These are phyloP conservation scores for Aureobasidium sp. DNA, from an alignment of 2,329 filamentous ascomycete genomes.

Conservation along the genomic window DNA sequence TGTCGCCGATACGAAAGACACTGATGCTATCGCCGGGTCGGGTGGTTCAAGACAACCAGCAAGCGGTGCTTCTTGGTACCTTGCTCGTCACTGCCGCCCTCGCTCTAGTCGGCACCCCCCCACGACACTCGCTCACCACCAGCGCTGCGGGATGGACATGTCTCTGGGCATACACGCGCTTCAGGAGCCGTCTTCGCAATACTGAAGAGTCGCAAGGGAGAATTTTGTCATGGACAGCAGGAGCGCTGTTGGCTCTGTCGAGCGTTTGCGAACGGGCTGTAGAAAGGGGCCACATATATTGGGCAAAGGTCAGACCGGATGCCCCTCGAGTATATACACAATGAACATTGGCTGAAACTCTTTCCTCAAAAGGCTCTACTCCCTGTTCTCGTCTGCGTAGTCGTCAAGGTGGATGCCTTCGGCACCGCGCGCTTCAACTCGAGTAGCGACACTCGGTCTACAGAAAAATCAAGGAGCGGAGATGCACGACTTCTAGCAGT, in stretches of 20 bases:
- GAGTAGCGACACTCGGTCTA: conserved; percentile 21
- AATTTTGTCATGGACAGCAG: conserved; percentile 34
- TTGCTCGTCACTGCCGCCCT: conserved; percentile 31
- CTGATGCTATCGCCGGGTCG: conserved; percentile 11
- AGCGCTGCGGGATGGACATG: conserved; percentile 37
- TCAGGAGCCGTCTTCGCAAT: conserved; percentile 18
- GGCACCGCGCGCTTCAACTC: conserved; percentile 21
- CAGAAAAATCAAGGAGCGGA: conserved; percentile 21
- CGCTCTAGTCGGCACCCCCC: conserved; percentile 30
- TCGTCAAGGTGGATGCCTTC: conserved; percentile 19
- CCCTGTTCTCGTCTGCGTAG: conserved; percentile 22
- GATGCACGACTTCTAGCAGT: conserved; percentile 29
- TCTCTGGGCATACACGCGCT: conserved; percentile 31
- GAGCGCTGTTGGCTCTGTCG: conserved; percentile 36
- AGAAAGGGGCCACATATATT: conserved; percentile 38
- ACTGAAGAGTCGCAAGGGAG: conserved; percentile 23
- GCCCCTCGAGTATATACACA: background rate
- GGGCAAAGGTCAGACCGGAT: conserved; percentile 35
- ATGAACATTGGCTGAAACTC: conserved; percentile 21
- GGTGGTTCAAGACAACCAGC: conserved; percentile 8
- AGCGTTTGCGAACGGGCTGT: conserved; percentile 40
- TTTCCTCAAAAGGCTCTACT: conserved; percentile 24
- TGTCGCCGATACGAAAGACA: background rate
- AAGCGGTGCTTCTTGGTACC: conserved; percentile 10
- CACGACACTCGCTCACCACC: conserved; percentile 37